Percentiles rank a stretch among this genome's conserved stretches.
Evolutionary conservation across 352 stramenopile species (phyloP).

Genomic region (Phytopythium mirpurense): DNA sequence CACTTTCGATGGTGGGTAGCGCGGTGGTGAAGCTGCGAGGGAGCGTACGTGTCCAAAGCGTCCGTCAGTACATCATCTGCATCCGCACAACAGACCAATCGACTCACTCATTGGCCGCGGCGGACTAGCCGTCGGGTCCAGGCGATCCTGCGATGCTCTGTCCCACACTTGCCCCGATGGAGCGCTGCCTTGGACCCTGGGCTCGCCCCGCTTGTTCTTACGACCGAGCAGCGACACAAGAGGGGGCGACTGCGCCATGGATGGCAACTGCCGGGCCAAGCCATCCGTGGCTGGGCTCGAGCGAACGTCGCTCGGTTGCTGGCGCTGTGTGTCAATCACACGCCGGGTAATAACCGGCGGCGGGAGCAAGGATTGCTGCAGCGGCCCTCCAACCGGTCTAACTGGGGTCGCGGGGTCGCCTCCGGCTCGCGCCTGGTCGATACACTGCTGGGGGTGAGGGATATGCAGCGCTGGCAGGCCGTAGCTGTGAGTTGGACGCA

Average conservation of each 20-base stretch:
- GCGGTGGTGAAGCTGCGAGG: conserved; percentile 14
- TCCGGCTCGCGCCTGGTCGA: background rate
- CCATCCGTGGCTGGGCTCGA: background rate
- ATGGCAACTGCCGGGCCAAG: background rate
- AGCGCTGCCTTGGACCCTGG: conserved; percentile 18
- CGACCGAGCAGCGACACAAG: conserved; percentile 27
- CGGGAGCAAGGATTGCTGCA: conserved; percentile 2
- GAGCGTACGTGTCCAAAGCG: background rate
- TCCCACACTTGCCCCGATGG: conserved; percentile 42
- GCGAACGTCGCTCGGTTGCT: background rate
- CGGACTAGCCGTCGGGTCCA: conserved; percentile 28
- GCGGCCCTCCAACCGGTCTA: background rate
- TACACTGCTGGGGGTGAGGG: background rate
- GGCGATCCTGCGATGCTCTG: conserved; percentile 18
- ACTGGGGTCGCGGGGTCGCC: background rate
- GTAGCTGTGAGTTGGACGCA: background rate
- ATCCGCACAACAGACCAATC: background rate
- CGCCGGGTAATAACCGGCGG: conserved; percentile 1
- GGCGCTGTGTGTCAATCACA: no score
- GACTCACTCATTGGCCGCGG: conserved; percentile 14
- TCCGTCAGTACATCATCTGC: background rate
- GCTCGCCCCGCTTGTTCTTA: conserved; percentile 28
- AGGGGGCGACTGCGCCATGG: conserved; percentile 1
- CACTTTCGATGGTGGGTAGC: conserved; percentile 11
- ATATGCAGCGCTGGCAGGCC: conserved; percentile 5